A percentile compares a stretch with the other conserved stretches of the same genome.
Conservation (phyloP, 2,329 filamentous ascomycete genomes). For the Fusarium burgessii region DNA sequence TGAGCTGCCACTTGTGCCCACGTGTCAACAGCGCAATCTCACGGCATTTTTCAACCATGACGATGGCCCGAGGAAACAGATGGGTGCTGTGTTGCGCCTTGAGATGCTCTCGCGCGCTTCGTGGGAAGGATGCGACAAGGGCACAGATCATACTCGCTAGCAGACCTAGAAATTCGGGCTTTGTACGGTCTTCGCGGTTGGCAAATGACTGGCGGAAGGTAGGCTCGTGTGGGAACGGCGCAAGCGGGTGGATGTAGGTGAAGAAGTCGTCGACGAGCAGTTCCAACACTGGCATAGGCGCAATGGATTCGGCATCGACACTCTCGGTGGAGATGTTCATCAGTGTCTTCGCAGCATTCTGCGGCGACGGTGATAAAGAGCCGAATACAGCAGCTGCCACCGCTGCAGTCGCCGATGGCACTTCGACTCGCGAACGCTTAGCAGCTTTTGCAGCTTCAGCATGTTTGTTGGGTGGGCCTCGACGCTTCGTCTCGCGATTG, state of each 20-base stretch:
- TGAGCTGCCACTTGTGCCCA: slow-evolving; percentile 64
- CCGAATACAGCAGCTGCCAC: slow-evolving; percentile 38
- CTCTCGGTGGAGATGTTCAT: slow-evolving; percentile 58
- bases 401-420: slow-evolving; percentile 26
- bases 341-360: slow-evolving; percentile 62
- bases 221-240: slow-evolving; percentile 82
- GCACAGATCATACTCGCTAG: slow-evolving; percentile 79
- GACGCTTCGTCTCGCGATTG: slow-evolving; percentile 67
- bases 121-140: slow-evolving; percentile 81
- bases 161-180: slow-evolving; percentile 75
- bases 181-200: slow-evolving; percentile 73
- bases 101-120: slow-evolving; percentile 76
- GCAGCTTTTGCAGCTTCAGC: slow-evolving; percentile 67
- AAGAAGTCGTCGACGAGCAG: slow-evolving; percentile 85
- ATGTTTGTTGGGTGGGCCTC: slow-evolving; percentile 70
- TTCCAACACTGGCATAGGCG: slow-evolving; percentile 74
- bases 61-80: slow-evolving; percentile 75
- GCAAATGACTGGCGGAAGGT: slow-evolving; percentile 78
- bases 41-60: slow-evolving; percentile 77
- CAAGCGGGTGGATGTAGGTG: slow-evolving; percentile 82
- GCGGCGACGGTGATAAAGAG: slow-evolving; percentile 56
- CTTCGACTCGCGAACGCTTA: slow-evolving; percentile 60
- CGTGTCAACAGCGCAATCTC: slow-evolving; percentile 76
- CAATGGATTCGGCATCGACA: slow-evolving; percentile 75
- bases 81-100: slow-evolving; percentile 73